Percentiles rank a stretch among this genome's conserved stretches.
Evolutionary conservation across 257 asterid genomes (phyloP).

Genomic region (Nicotiana knightiana): DNA sequence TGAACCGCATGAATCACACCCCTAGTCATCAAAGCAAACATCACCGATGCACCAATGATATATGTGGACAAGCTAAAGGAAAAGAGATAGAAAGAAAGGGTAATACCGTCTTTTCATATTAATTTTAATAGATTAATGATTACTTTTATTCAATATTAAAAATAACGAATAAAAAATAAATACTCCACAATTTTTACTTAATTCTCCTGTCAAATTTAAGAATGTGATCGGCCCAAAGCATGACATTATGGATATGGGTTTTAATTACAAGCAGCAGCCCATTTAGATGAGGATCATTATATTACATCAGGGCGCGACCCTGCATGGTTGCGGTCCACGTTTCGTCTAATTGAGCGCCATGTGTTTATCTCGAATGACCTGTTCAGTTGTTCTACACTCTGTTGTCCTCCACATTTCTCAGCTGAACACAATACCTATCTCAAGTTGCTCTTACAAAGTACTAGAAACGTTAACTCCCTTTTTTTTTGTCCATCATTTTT

Average conservation of each 20-base stretch:
- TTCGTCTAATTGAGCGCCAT: constrained; percentile 15
- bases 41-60: too few relatives aligned
- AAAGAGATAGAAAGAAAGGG: too few relatives aligned
- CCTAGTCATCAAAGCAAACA: too few relatives aligned
- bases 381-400: not conserved
- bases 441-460: not conserved
- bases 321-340: constrained; percentile 56
- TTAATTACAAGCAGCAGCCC: not conserved
- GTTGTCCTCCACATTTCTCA: not conserved
- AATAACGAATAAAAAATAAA: too few relatives aligned
- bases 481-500: not conserved
- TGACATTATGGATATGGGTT: not conserved
- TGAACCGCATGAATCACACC: too few relatives aligned
- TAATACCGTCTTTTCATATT: too few relatives aligned
- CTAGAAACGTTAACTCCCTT: not conserved
- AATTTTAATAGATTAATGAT: too few relatives aligned
- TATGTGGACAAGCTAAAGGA: too few relatives aligned
- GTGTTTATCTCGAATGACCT: constrained; percentile 14
- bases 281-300: not conserved
- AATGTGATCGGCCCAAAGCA: too few relatives aligned
- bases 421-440: not conserved
- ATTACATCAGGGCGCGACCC: not conserved
- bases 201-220: too few relatives aligned
- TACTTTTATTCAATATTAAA: too few relatives aligned
- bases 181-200: too few relatives aligned